A percentile compares a stretch with the other conserved stretches of the same genome.
Evolutionary conservation across 2,329 filamentous ascomycete species (phyloP).

Genomic region (Aotearoamyces nothofagi): DNA sequence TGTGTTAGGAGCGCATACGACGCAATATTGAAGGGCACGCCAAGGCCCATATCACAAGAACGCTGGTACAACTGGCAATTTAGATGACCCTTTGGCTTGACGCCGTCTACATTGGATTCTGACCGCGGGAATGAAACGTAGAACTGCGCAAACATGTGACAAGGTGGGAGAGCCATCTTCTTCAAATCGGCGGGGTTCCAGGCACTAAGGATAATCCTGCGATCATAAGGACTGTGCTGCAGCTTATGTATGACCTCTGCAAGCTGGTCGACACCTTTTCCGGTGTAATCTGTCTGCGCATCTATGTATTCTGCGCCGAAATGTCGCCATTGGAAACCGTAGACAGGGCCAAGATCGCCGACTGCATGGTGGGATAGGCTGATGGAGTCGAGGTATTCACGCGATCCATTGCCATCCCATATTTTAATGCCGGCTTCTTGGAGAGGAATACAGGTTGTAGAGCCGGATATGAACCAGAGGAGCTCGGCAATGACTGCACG

Average conservation of each 20-base stretch:
- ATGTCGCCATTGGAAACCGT: conserved; percentile 98
- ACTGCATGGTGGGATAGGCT: conserved; percentile 69
- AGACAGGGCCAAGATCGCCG: conserved; percentile 88
- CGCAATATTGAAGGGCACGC: conserved; percentile 95
- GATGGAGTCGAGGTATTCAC: conserved; percentile 75
- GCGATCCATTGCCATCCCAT: conserved; percentile 94
- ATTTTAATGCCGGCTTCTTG: conserved; percentile 78
- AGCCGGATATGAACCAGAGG: conserved; percentile 85
- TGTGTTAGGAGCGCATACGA: conserved; percentile 87
- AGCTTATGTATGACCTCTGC: conserved; percentile 82
- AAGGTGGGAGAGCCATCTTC: conserved; percentile 85
- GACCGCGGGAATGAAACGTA: conserved; percentile 22
- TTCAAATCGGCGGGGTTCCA: conserved; percentile 85
- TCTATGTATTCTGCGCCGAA: conserved; percentile 87
- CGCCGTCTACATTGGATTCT: conserved; percentile 17
- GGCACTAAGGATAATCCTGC: conserved; percentile 77
- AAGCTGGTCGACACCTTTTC: conserved; percentile 84
- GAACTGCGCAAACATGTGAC: conserved; percentile 97
- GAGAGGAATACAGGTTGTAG: conserved; percentile 65
- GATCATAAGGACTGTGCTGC: conserved; percentile 69
- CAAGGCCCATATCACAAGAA: conserved; percentile 92
- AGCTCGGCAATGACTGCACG: conserved; percentile 84
- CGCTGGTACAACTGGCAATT: conserved; percentile 88
- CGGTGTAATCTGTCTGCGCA: conserved; percentile 65
- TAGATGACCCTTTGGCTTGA: conserved; percentile 47